Evolutionary conservation across 805 yeast genomes (phyloP).

Genomic region (Metschnikowia santaceciliae): DNA sequence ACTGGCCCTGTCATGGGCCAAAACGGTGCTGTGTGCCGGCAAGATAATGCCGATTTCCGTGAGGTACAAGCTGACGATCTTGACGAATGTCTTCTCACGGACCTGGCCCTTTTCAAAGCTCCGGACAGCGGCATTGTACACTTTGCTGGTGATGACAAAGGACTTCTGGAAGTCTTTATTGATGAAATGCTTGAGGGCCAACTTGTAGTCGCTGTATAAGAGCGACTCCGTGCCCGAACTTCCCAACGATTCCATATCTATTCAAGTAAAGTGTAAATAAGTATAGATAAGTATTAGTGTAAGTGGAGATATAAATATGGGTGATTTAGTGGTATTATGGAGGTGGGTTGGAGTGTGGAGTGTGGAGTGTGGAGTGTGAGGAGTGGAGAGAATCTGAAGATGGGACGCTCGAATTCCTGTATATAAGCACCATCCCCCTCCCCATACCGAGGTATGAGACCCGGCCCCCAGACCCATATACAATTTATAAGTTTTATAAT

Average conservation of each 20-base stretch:
- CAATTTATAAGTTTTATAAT: too few relatives aligned
- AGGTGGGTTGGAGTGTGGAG: too few relatives aligned
- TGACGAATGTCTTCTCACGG: conserved; percentile 28
- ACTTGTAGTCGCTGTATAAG: conserved; percentile 21
- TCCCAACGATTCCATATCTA: neutral
- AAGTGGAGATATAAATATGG: neutral
- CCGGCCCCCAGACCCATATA: too few relatives aligned
- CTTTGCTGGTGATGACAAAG: conserved; percentile 22
- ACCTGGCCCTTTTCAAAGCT: conserved; percentile 23
- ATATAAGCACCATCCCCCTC: neutral
- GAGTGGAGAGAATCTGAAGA: neutral
- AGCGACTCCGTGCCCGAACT: conserved; percentile 13
- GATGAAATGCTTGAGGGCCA: conserved; percentile 37
- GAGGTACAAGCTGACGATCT: conserved; percentile 33
- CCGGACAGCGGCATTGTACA: conserved; percentile 21
- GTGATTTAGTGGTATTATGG: too few relatives aligned
- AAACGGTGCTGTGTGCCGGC: conserved; percentile 5
- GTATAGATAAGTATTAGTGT: neutral
- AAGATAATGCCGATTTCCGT: conserved; percentile 30
- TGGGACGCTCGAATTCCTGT: neutral
- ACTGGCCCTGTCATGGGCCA: conserved; percentile 5
- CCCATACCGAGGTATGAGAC: neutral
- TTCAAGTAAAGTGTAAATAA: too few relatives aligned
- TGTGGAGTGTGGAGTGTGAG: too few relatives aligned
- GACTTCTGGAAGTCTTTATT: conserved; percentile 35